These are phyloP conservation scores for Taphrina sp. DNA, from an alignment of 1,139 yeast species.

Conservation along the genomic window DNA sequence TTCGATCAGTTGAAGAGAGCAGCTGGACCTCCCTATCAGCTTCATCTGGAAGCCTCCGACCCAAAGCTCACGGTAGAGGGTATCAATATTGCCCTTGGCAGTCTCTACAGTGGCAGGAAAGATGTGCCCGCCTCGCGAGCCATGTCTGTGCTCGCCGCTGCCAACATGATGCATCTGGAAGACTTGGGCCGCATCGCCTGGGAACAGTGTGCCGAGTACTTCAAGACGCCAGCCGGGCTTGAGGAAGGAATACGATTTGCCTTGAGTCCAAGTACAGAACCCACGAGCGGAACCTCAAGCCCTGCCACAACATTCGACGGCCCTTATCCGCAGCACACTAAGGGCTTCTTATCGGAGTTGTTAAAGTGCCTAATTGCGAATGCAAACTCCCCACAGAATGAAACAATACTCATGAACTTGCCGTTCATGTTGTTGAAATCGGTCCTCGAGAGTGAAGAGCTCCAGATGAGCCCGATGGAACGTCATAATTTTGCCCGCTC, in stretches of 20 bases:
- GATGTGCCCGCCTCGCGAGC: constrained; percentile 7
- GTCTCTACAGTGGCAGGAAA: constrained; percentile 17
- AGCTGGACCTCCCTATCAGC: constrained; percentile 25
- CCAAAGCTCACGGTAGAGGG: constrained; percentile 26
- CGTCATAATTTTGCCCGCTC: constrained; percentile 23
- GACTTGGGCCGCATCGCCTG: constrained; percentile 22
- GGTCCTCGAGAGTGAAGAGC: constrained; percentile 14
- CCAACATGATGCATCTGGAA: constrained; percentile 15
- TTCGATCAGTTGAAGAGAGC: constrained; percentile 19
- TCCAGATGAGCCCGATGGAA: constrained; percentile 14
- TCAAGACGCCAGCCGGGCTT: constrained; percentile 18
- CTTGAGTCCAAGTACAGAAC: background rate
- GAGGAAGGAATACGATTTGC: constrained; percentile 24
- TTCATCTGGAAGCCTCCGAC: constrained; percentile 27
- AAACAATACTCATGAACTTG: constrained; percentile 17
- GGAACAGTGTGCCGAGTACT: constrained; percentile 4
- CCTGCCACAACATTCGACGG: background rate
- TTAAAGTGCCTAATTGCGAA: constrained; percentile 6
- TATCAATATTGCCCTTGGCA: constrained; percentile 23
- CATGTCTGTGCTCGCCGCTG: constrained; percentile 25
- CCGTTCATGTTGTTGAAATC: constrained; percentile 28
- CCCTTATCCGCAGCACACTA: constrained; percentile 20
- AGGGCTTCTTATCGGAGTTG: constrained; percentile 6
- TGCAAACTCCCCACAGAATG: background rate
- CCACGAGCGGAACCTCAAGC: background rate